phyloP scores from a whole-genome alignment of 129 eudicot species.

The Saussurea involucrata region DNA sequence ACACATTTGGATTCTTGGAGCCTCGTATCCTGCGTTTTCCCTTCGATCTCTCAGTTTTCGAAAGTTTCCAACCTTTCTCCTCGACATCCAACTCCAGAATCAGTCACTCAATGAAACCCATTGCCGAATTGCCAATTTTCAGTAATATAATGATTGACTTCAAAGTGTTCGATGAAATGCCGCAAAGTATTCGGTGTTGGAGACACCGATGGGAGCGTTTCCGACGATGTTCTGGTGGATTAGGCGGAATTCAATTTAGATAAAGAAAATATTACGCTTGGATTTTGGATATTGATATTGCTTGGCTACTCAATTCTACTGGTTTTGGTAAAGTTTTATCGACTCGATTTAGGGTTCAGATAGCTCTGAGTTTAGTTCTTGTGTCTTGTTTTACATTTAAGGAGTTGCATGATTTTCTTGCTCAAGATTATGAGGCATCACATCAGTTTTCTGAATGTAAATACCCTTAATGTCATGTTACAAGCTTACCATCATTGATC shows the following conservation, averaged over 20 bases:
- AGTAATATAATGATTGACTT: neutral
- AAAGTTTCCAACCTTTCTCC: neutral
- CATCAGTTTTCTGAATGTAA: neutral
- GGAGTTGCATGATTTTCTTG: neutral
- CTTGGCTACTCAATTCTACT: conserved; percentile 64
- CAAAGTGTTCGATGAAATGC: conserved; percentile 10
- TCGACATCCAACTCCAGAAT: neutral
- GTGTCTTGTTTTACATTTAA: neutral
- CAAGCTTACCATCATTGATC: neutral
- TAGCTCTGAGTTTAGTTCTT: conserved; percentile 47
- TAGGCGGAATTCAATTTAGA: conserved; percentile 51
- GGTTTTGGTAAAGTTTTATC: conserved; percentile 54
- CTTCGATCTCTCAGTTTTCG: neutral
- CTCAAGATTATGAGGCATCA: neutral
- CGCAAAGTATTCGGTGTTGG: conserved; percentile 32
- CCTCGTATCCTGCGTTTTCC: neutral
- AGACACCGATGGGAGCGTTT: conserved; percentile 22
- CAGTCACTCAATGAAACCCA: conserved; percentile 31
- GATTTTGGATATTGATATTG: conserved; percentile 46
- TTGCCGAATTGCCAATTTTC: conserved; percentile 6
- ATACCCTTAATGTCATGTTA: neutral
- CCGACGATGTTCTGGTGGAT: conserved; percentile 36
- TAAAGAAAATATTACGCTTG: conserved; percentile 49
- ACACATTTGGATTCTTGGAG: neutral
- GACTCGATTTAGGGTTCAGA: conserved; percentile 43